A percentile compares a stretch with the other conserved stretches of the same genome.
Conservation (phyloP, 805 yeast genomes). For the Saccharomycopsis amapae region DNA sequence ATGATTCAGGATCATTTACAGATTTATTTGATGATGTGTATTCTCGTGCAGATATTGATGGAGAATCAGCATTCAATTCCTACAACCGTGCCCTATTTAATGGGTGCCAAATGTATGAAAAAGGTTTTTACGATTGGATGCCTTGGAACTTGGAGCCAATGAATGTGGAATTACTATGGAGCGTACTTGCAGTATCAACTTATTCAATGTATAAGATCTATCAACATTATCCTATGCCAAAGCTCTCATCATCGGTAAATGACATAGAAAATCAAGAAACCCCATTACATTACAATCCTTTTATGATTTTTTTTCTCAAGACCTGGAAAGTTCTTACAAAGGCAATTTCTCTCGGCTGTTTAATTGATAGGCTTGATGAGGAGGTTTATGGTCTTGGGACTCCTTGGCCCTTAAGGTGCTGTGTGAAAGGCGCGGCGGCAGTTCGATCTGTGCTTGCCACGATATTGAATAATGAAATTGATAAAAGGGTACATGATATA, state of each 20-base stretch:
- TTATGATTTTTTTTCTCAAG: conserved; percentile 46
- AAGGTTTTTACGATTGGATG: conserved; percentile 17
- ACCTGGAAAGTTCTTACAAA: conserved; percentile 61
- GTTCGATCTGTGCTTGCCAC: conserved; percentile 56
- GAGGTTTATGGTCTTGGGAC: conserved; percentile 32
- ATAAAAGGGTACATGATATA: conserved; percentile 44
- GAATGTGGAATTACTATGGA: conserved; percentile 38
- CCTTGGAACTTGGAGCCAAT: conserved; percentile 24
- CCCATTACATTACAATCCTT: conserved; percentile 48
- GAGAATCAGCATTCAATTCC: no score
- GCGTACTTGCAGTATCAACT: conserved; percentile 37
- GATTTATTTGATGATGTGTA: no score
- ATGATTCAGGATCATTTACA: not conserved
- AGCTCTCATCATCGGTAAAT: no score
- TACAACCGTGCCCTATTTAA: no score
- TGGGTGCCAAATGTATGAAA: conserved; percentile 12
- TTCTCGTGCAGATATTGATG: no score
- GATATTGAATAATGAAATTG: conserved; percentile 45
- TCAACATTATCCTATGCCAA: no score
- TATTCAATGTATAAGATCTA: conserved; percentile 40
- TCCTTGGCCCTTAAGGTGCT: conserved; percentile 42
- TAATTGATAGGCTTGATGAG: conserved; percentile 48
- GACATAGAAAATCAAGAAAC: no score
- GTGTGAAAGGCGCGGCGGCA: conserved; percentile 57
- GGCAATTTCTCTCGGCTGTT: conserved; percentile 51